Base-by-base conservation (phyloP, 345 rosid genomes). In the Lumnitzera racemosa region DNA sequence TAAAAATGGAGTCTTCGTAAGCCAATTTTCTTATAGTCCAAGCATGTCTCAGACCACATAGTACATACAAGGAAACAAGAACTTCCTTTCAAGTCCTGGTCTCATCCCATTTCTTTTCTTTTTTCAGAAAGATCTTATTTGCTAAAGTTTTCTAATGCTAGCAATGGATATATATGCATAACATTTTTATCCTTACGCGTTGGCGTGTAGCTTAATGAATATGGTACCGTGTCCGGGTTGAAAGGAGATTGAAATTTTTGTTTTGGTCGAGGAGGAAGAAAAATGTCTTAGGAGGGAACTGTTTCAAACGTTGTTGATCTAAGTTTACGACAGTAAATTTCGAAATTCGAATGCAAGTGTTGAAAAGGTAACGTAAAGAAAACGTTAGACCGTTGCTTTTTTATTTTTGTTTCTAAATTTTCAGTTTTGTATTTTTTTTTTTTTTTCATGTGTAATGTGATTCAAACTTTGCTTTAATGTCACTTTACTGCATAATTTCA, bases 381-480 rank as follows among this genome's bases (percentile, higher is more conserved):
- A 56, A 66, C 16, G 62, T 16, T 61, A 67, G 77, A 72, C 78
- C 84, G 81, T 84, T 81, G 78, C 81, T 67, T 77, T 76, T 62
- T 65, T 77, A 73, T 62, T 48, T 62, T 65, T 77, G 67, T 75
- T 63, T 81, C 46, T 46, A 56, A 51, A 64, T 81, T 88, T 72
- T 16, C 73, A 80, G 73, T 69, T 61, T 70, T 56, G 51, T 51
- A 51, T 60, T 51, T 31, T 17, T 23, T 48, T 20, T 20, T 60
- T 20, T 9, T 46, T 25, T 15, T 8, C 7, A 49, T 41, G 49
- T 36, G 27, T 24, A 48, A 14, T 14, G n/a, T 14, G 52, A 36
- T 57, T 51, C 73, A 62, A 61, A 58, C 53, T 23, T 46, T 51
- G 62, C 69, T 65, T 69, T 67, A 56, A 54, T 47, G 23, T 23